Evolutionary conservation across 108 stramenopile genomes (phyloP), one percentile per base, ranked within the genome.

Genomic region (Aurantiochytrium sp.): DNA sequence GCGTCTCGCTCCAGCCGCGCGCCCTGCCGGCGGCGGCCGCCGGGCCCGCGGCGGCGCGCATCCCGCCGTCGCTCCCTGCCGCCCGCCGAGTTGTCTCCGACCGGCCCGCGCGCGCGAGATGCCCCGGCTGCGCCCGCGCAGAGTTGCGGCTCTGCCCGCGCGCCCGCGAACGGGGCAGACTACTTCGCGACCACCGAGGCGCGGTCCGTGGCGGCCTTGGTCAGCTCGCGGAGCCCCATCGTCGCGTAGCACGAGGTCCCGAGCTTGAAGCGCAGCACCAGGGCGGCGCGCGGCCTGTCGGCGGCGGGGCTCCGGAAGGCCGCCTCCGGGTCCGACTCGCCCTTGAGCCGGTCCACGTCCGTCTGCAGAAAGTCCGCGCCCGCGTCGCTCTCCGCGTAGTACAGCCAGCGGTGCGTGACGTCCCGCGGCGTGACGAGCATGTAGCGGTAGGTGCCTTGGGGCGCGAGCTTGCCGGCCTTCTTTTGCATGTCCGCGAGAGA

Each of bases 181-280:
- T 8, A 52, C 15, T 8, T 17, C 50, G 50, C 15, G 50, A 65
- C 34, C 10, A 27, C 24, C 10, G 59, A 30, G 12, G 27, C 59
- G 34, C 59, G 59, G 30, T 81, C 73, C 21, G 73, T 81, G 6
- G 73, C 39, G 12, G 45, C 30, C 39, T 48, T 41, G n/a, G 30
- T 41, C 15, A 81, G 73, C 73, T 81, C 73, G 32, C 73, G 73
- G 17, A 81, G 45, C 6, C 73, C 73, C 73, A 81, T 81, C 17
- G 73, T 81, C 19, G 73, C 73, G 32, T 81, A 81, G 73, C 73
- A 81, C 4, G 73, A 41, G 12, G 73, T 48, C n/a, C 42, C 42
- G 2, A 81, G 73, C n/a, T 41, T 48, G 45, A 81, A 81, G 50
- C 45, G 42, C 42, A 81, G 24, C 6, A 41, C 42, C 45, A 81